Evolutionary conservation across 176 grass and related monocot genomes (phyloP), one percentile per base, ranked within the genome.

Genomic region (Phoenix dactylifera): DNA sequence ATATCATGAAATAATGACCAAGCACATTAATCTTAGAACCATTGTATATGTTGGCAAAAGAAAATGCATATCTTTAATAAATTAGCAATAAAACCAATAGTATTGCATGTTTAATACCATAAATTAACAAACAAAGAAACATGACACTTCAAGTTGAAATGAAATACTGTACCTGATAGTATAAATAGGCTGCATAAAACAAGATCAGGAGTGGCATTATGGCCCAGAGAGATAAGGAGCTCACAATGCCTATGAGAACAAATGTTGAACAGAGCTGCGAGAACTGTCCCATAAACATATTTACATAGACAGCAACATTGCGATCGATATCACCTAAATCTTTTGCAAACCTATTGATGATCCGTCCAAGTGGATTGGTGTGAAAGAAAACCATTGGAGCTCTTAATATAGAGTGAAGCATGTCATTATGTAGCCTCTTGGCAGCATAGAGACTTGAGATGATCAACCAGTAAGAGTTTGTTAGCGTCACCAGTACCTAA

Each of bases 281-380:
- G 69, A 98, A 83, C 85, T 98, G 87, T 54, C 57, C 84, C 72
- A 98, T 69, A 72, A 92, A 98, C 84, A 98, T 73, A 62, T 98
- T 98, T 53, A 88, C 76, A 67, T 74, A 92, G 57, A 89, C 81
- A 49, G 87, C 93, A 57, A 98, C 76, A 68, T 66, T 83, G 54
- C 93, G 70, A 70, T 98, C 93, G 65, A 92, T 74, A 77, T 98
- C 93, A 25, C 93, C 81, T 59, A 88, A 58, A 85, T 98, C 93
- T 73, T 98, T 98, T 22, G 93, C 89, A 76, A 92, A 98, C 76
- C 93, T 88, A 61, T 98, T 98, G 72, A 98, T 98, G 68, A 98
- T 86, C 52, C 93, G 79, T 79, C 93, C 93, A 66, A 98, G 87
- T 71, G 93, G 93, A 69, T 98, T 98, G 54, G 93, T 98, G 62